Conservation (phyloP, 306 rosid genomes). For the Vicia villosa region DNA sequence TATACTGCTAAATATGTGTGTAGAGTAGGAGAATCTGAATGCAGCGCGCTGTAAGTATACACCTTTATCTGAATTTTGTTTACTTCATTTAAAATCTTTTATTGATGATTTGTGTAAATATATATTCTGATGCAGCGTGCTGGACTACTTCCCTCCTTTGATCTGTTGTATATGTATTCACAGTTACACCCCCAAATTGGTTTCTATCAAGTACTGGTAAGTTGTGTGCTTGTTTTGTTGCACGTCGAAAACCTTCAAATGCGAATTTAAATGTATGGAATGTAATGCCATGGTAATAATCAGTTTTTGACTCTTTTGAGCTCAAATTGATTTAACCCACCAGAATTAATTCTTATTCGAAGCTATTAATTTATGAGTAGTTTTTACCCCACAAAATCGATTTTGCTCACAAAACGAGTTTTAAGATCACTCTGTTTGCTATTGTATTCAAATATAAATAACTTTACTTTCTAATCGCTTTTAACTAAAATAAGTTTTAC, state of each 20-base stretch:
- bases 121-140: slow-evolving; percentile 64
- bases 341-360: not conserved
- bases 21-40: slow-evolving; percentile 9
- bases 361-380: not conserved
- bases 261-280: not conserved
- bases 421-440: not conserved
- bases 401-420: not conserved
- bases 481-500: not conserved
- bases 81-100: slow-evolving; percentile 13
- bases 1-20: slow-evolving; percentile 4
- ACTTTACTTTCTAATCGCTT: not conserved
- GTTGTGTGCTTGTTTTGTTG: slow-evolving; percentile 23
- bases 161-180: slow-evolving; percentile 78
- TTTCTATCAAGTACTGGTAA: slow-evolving; percentile 69
- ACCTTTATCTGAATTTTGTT: slow-evolving; percentile 22
- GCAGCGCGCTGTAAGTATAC: slow-evolving; percentile 16
- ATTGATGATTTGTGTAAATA: slow-evolving; percentile 40
- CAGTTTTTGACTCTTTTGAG: not conserved
- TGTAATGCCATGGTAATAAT: not conserved
- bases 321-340: slow-evolving; percentile 2
- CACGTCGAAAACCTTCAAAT: not conserved
- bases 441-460: not conserved
- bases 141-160: slow-evolving; percentile 84
- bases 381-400: not conserved
- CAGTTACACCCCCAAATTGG: slow-evolving; percentile 59